Base-by-base conservation (phyloP, 805 yeast genomes). In the Pichia phayaonensis region DNA sequence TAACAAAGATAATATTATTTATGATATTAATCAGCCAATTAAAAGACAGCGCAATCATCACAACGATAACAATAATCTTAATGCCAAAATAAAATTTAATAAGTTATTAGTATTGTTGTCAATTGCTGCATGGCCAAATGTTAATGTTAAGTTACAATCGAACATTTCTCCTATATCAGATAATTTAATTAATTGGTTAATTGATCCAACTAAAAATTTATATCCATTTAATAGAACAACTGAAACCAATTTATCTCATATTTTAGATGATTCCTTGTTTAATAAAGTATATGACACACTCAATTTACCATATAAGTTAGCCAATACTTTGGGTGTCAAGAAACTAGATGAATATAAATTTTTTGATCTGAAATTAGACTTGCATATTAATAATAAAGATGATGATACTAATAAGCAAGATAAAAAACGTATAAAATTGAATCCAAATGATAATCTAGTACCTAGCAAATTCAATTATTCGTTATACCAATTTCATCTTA, bases 401-500 rank as follows among this genome's bases (percentile, higher is more conserved):
- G 34, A 21, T 23, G 38, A 31, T 27, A 34, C 31, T 44, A 40
- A 12, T 40, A 15, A 42, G n/a, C 45, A 44, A 27, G 36, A 44
- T 2, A 18, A 27, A 24, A 51, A 38, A 27, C 47, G 47, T 13
- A 21, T 39, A 29, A 42, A 46, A 23, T 16, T 38, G 18, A 39
- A 21, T 18, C 31, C 47, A 10, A 39, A 44, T 42, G 15, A 18
- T 20, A 15, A 27, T 12, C 8, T 4, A 13, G 45, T 49, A 12
- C 53, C 55, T 4, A 44, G 49, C 12, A 50, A 54, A 6, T 56
- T 57, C 40, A 54, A 46, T 8, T 52, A 52, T 38, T 21, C 55
- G 48, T 15, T 74, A 71, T 54, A 54, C 57, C 76, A 73, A 50
- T 56, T 57, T 1, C 51, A 59, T 13, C 54, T 77, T 40, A 71